These are phyloP conservation scores for Phyllosticta citribraziliensis DNA, from an alignment of 2,329 filamentous ascomycete genomes.

Conservation along the genomic window DNA sequence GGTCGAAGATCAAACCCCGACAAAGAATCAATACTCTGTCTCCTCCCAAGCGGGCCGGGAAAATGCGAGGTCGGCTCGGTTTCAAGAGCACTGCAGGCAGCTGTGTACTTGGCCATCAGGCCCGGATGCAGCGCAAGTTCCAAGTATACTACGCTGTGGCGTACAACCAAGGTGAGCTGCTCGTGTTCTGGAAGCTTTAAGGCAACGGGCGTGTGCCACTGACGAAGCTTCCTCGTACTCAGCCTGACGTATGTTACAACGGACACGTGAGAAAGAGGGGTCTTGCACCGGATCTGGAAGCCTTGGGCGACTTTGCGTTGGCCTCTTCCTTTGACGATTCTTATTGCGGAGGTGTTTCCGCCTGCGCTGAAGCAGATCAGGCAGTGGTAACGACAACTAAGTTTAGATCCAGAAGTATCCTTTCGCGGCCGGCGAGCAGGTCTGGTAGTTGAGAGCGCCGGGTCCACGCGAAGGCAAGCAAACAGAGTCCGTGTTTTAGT, in stretches of 20 bases:
- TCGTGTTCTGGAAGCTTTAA: background rate
- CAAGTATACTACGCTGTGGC: background rate
- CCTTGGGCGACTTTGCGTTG: background rate
- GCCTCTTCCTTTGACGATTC: background rate
- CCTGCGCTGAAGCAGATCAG: background rate
- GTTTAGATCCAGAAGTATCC: background rate
- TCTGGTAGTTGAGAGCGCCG: background rate
- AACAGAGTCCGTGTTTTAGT: background rate
- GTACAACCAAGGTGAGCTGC: background rate
- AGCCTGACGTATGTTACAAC: too few species aligned
- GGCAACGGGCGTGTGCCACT: background rate
- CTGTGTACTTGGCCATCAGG: background rate
- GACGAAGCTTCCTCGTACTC: background rate
- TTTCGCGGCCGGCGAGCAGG: background rate
- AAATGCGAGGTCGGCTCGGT: background rate
- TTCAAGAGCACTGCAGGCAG: background rate
- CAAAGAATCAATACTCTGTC: background rate
- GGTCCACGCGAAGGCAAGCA: background rate
- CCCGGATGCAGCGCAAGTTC: background rate
- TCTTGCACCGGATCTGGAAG: background rate
- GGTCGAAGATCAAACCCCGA: background rate
- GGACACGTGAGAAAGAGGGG: background rate
- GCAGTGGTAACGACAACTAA: background rate
- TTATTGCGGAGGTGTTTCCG: background rate
- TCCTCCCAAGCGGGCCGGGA: background rate